Evolutionary conservation across 2,329 filamentous ascomycete genomes (phyloP), one percentile per base, ranked within the genome.

Genomic region (Penicillium sp.): DNA sequence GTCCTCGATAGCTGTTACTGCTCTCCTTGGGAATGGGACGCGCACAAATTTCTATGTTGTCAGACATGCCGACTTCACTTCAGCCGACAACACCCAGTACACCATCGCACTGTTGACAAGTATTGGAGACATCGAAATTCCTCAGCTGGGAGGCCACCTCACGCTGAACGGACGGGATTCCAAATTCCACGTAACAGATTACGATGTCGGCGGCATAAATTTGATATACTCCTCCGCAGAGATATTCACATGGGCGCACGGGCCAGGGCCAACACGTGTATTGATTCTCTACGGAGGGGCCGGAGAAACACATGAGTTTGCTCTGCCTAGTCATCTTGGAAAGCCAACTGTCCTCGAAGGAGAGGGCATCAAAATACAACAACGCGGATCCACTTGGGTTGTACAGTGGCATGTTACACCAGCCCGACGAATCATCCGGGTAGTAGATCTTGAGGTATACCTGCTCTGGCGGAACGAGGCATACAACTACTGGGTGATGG

Each of bases 101-200:
- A 61, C 29, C 2, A 23, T 64, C 3, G 39, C 31, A 23, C 13
- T 70, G 5, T 53, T 55, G 4, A 72, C 65, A n/a, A 68, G 64
- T 36, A 44, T 59, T 25, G 64, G 67, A 23, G 68, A 63, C n/a
- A 47, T 73, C 31, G 66, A 59, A 12, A 64, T 72, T 35, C 65
- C 67, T 25, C 69, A 70, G 54, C 54, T 69, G 3, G 65, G 65
- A 45, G 58, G 66, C 9, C 49, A 49, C 10, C 53, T 70, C 42
- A 59, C 53, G 5, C 53, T 72, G 9, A 58, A 66, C 44, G 65
- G 67, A 6, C 59, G 67, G 17, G 66, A 73, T 61, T 72, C 66
- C n/a, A 73, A 72, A 60, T 64, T 70, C 23, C 67, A 70, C 47
- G 70, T 70, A 19, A 64, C 64, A 3, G 68, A 71, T 60, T 71